Base-by-base conservation (phyloP, 1,139 yeast species). In the Debaryomyces udenii region DNA sequence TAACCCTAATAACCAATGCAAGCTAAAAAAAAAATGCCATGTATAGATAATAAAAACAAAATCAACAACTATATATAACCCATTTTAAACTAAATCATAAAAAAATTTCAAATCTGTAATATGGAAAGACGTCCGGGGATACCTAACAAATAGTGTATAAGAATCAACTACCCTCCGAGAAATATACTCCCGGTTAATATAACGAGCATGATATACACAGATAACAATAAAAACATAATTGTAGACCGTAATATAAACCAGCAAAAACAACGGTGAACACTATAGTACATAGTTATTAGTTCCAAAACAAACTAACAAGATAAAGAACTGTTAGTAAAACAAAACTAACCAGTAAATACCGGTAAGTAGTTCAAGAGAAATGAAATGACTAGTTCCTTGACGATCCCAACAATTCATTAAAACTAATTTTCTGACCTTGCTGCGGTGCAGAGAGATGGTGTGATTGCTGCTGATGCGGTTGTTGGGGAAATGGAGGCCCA, bases 401-500 rank as follows among this genome's bases (percentile, higher is more conserved):
- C 9, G 73, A 66, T 26, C 73, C 66, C 46, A 72, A 56, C 47
- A 71, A 62, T 23, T 72, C 76, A 48, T 67, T 66, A 43, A 71
- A 71, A 16, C 71, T 60, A 42, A 72, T 69, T 54, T 64, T 67
- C 42, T 70, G 76, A 28, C 71, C 75, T 28, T 49, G 54, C 30
- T 41, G 48, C 39, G 41, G 49, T 10, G 31, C 23, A 9, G 18
- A 18, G 9, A 11, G 38, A 31, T 23, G 37, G 15, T 31, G 47
- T 7, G 7, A 20, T 20, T 20, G 22, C 22, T 5, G 7, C 22
- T 20, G 22, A 20, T 20, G 22, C 15, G 27, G 40, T 23, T 20
- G 48, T 27, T 42, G 46, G 27, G 44, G 52, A 27, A 36, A 36
- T 22, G 39, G 50, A 18, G 43, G 41, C 6, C 43, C 42, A 20